Conservation (phyloP, 495 filamentous ascomycete genomes). For the Neurospora tetrasperma region DNA sequence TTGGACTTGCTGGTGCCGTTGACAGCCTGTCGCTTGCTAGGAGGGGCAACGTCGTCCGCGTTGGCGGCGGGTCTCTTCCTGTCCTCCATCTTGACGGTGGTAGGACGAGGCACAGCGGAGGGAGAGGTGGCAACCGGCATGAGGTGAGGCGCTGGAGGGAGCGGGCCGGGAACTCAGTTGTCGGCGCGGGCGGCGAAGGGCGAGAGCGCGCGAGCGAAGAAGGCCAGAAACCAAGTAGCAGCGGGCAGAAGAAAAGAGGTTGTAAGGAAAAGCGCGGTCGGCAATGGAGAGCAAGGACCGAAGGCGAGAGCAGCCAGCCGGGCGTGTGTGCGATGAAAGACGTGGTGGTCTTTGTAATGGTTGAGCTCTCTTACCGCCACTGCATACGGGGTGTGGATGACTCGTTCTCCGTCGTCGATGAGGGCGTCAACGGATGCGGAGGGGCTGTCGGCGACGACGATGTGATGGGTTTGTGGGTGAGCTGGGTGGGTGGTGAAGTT, state of each 20-base stretch:
- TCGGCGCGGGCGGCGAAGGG: constrained; percentile 9
- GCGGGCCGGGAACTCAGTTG: neutral
- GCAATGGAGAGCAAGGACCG: neutral
- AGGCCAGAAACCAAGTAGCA: constrained; percentile 12
- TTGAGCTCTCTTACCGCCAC: neutral
- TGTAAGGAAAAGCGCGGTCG: neutral
- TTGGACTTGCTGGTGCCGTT: constrained; percentile 66
- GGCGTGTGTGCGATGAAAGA: neutral
- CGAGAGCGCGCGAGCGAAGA: constrained; percentile 19
- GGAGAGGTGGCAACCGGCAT: constrained; percentile 71
- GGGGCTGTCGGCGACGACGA: neutral
- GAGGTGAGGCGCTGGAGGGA: constrained; percentile 37
- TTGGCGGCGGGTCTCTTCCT: constrained; percentile 78
- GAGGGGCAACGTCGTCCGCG: constrained; percentile 71
- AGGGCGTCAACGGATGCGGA: neutral
- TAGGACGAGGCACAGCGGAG: constrained; percentile 58
- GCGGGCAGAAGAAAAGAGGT: neutral
- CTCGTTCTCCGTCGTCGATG: neutral
- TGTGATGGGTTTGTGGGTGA: neutral
- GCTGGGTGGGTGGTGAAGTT: neutral
- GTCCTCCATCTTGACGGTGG: constrained; percentile 86
- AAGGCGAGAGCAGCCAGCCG: neutral
- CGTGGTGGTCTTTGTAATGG: neutral
- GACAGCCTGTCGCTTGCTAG: constrained; percentile 74
- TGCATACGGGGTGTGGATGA: neutral